Conservation (phyloP, 805 yeast species). For the Peterozyma toletana region DNA sequence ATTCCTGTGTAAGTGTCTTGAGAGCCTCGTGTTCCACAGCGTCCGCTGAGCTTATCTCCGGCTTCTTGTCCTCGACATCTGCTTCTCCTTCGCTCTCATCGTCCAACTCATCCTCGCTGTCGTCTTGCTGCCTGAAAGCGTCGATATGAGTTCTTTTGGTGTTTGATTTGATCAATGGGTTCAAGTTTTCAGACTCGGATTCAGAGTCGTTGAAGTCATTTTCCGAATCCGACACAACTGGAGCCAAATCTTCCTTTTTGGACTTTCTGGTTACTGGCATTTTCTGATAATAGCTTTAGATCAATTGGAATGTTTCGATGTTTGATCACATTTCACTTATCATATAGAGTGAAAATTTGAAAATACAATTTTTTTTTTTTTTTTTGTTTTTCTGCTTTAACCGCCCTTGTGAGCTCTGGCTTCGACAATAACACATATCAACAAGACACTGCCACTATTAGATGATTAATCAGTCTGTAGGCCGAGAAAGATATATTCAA, state of each 20-base stretch:
- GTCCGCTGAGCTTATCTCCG: conserved; percentile 11
- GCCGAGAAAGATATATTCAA: no score
- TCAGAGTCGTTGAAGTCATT: conserved; percentile 8
- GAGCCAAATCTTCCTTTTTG: no score
- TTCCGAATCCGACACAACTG: not conserved
- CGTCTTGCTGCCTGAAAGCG: conserved; percentile 14
- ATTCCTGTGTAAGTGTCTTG: conserved; percentile 20
- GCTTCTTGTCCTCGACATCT: conserved; percentile 12
- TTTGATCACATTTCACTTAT: no score
- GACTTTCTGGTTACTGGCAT: no score
- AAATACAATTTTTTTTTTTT: not conserved
- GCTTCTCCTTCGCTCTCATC: conserved; percentile 11
- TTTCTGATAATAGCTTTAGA: no score
- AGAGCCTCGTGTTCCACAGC: conserved; percentile 7
- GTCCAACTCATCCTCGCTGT: conserved; percentile 7
- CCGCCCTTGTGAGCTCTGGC: not conserved
- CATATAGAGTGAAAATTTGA: no score
- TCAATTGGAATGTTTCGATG: no score
- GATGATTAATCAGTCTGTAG: no score
- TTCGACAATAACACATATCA: no score
- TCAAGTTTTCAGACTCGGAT: no score
- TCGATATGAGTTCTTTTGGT: conserved; percentile 3
- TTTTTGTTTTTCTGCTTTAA: not conserved
- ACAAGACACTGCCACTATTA: no score
- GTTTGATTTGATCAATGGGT: no score